phyloP scores from a whole-genome alignment of 148 eudicot species.

The Rhododendron mucronatum region DNA sequence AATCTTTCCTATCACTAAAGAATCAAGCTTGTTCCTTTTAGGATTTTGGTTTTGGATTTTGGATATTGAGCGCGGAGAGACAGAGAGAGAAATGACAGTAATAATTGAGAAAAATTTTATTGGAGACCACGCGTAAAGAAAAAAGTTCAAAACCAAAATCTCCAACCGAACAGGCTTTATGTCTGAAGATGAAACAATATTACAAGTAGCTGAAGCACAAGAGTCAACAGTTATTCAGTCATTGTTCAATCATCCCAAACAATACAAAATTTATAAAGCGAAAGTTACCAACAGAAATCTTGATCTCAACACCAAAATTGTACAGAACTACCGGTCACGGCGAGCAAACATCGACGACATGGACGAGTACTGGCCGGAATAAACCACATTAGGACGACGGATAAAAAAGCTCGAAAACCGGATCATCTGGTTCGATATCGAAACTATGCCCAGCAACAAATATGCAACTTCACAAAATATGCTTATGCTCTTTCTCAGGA shows the following conservation, averaged over 20 bases:
- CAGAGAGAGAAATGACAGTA: no score
- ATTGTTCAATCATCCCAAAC: background rate
- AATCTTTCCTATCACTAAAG: background rate
- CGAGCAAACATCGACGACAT: background rate
- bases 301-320: background rate
- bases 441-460: conserved; percentile 9
- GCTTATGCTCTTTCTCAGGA: conserved; percentile 10
- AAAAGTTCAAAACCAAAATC: no score
- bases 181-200: background rate
- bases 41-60: no score
- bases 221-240: background rate
- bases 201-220: background rate
- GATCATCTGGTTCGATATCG: background rate
- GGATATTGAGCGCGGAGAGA: no score
- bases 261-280: background rate
- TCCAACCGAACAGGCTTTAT: no score
- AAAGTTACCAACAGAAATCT: background rate
- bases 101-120: no score
- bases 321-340: background rate
- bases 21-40: no score
- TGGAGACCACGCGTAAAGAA: no score
- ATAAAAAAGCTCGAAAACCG: conserved; percentile 1
- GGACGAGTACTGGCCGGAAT: conserved; percentile 6
- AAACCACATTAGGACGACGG: background rate
- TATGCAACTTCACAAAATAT: background rate